Conservation (phyloP, 2,329 filamentous ascomycete species). For the Basipetospora sp. region DNA sequence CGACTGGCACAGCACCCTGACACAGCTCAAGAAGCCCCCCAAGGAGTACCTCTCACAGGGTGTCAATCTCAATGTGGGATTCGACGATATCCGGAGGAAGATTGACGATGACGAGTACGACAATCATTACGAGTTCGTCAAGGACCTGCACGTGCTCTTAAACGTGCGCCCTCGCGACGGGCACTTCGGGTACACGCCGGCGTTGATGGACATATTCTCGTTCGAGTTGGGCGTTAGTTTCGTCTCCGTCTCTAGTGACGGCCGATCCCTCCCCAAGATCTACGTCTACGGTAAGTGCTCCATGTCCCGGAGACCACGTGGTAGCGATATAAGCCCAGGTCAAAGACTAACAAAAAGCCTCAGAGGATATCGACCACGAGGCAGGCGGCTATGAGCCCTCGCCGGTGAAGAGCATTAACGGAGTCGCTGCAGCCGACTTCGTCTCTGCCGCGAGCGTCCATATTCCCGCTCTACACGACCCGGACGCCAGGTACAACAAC, state of each 20-base stretch:
- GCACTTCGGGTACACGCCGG: conserved; percentile 10
- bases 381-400: background rate
- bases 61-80: conserved; percentile 9
- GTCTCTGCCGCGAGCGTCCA: background rate
- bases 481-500: conserved; percentile 10
- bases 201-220: conserved; percentile 8
- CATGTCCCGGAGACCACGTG: too few species aligned
- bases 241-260: conserved; percentile 10
- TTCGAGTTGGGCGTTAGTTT: conserved; percentile 4
- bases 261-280: conserved; percentile 5
- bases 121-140: conserved; percentile 9
- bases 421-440: background rate
- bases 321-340: too few species aligned
- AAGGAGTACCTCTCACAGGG: conserved; percentile 10
- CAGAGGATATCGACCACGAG: background rate
- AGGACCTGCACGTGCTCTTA: conserved; percentile 6
- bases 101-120: conserved; percentile 8
- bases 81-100: conserved; percentile 10
- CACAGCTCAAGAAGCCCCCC: conserved; percentile 9
- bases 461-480: conserved; percentile 8
- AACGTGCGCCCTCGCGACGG: conserved; percentile 7
- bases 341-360: too few species aligned
- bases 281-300: conserved; percentile 7
- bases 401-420: background rate
- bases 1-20: conserved; percentile 10